Evolutionary conservation across 2,329 filamentous ascomycete genomes (phyloP).

Genomic region (Sphaerulina populicola): DNA sequence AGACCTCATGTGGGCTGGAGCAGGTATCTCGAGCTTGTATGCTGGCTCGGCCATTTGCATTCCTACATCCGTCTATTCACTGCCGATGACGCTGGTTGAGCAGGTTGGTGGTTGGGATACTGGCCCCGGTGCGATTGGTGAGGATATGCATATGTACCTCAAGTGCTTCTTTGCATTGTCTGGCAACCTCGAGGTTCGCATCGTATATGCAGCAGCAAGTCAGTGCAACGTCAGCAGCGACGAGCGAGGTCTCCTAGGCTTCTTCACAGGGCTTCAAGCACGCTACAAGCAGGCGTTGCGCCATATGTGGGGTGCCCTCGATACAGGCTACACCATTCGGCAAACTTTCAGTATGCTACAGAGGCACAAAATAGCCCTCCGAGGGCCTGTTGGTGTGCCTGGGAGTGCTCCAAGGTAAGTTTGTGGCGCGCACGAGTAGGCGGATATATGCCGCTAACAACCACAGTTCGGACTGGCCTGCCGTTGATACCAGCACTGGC

Average conservation of each 20-base stretch:
- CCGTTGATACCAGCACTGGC: constrained; percentile 28
- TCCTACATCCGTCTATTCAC: constrained; percentile 65
- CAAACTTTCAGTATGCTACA: constrained; percentile 26
- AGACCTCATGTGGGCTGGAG: constrained; percentile 63
- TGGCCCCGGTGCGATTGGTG: constrained; percentile 62
- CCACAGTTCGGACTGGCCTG: constrained; percentile 27
- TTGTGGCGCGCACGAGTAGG: constrained; percentile 1
- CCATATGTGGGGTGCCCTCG: constrained; percentile 68
- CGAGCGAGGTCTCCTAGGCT: constrained; percentile 47
- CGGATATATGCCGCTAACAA: constrained; percentile 14
- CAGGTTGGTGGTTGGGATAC: constrained; percentile 65
- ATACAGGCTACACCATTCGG: constrained; percentile 56
- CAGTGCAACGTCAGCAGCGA: constrained; percentile 63
- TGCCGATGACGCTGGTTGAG: constrained; percentile 59
- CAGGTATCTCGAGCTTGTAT: constrained; percentile 62
- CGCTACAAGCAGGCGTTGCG: constrained; percentile 64
- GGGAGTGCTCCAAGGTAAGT: constrained; percentile 26
- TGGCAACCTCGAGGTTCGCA: constrained; percentile 56
- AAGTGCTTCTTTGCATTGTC: constrained; percentile 70
- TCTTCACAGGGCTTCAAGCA: constrained; percentile 52
- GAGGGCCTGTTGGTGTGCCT: constrained; percentile 15
- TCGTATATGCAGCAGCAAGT: constrained; percentile 60
- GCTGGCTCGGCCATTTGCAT: constrained; percentile 56
- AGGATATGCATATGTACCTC: constrained; percentile 69
- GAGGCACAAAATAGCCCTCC: constrained; percentile 17